phyloP scores from a whole-genome alignment of 805 yeast species.

The Nakazawaea ishiwadae region DNA sequence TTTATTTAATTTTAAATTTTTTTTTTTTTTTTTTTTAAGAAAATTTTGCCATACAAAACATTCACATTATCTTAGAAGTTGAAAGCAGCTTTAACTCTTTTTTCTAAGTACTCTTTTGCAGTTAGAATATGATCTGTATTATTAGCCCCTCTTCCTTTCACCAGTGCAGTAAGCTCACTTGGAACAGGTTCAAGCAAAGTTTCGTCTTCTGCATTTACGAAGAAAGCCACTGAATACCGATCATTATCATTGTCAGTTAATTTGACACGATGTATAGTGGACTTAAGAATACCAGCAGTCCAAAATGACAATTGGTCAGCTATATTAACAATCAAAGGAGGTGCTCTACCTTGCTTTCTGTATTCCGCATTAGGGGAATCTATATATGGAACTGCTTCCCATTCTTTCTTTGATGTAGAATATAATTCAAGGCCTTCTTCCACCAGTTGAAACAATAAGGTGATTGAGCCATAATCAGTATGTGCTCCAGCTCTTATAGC shows the following conservation, averaged over 20 bases:
- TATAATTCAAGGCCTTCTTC: constrained; percentile 59
- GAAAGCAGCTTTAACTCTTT: constrained; percentile 25
- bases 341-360: constrained; percentile 29
- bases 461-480: constrained; percentile 66
- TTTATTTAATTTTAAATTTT: not conserved
- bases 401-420: constrained; percentile 39
- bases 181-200: constrained; percentile 60
- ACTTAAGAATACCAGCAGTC: constrained; percentile 61
- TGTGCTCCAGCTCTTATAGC: constrained; percentile 69
- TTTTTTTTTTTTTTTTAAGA: not conserved
- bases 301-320: constrained; percentile 65
- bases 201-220: constrained; percentile 60
- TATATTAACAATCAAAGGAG: constrained; percentile 66
- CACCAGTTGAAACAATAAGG: constrained; percentile 56
- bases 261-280: constrained; percentile 58
- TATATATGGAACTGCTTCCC: constrained; percentile 59
- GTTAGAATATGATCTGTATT: constrained; percentile 36
- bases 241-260: constrained; percentile 32
- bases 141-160: constrained; percentile 14
- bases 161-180: constrained; percentile 26
- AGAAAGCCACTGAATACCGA: constrained; percentile 64
- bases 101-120: constrained; percentile 53
- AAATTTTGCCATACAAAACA: no score
- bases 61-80: constrained; percentile 8
- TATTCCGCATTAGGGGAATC: constrained; percentile 36